A percentile compares a stretch with the other conserved stretches of the same genome.
Evolutionary conservation across 2,329 filamentous ascomycete species (phyloP).

Genomic region (Pseudogymnoascus sp.): DNA sequence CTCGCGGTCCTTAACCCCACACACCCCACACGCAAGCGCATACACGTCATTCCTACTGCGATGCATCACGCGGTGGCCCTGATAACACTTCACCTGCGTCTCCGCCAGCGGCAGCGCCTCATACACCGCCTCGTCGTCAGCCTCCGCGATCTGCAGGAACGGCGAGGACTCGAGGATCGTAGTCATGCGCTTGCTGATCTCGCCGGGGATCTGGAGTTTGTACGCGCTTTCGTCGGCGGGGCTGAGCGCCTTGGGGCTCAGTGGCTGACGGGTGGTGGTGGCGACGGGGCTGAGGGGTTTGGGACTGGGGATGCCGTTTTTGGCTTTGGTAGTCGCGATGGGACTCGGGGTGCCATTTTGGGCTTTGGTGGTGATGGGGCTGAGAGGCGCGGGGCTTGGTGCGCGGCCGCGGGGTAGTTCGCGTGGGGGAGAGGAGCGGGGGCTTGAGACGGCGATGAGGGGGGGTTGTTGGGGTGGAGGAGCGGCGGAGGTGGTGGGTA

Average conservation of each 20-base stretch:
- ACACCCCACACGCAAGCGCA: slow-evolving; percentile 27
- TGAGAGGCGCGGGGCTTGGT: background rate
- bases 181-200: background rate
- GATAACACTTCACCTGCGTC: slow-evolving; percentile 25
- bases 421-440: background rate
- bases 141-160: background rate
- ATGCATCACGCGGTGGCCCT: slow-evolving; percentile 24
- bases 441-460: background rate
- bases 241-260: background rate
- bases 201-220: background rate
- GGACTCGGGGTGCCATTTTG: background rate
- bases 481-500: background rate
- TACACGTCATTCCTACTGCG: slow-evolving; percentile 21
- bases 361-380: background rate
- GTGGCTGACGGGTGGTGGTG: background rate
- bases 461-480: background rate
- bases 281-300: background rate
- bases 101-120: background rate
- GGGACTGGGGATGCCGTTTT: background rate
- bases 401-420: background rate
- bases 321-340: background rate
- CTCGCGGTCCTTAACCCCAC: slow-evolving; percentile 22
- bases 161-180: background rate
- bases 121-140: background rate
- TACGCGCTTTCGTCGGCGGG: background rate